Conservation (phyloP, 768 basidiomycete genomes). For the Hirschioporus abietinus region DNA sequence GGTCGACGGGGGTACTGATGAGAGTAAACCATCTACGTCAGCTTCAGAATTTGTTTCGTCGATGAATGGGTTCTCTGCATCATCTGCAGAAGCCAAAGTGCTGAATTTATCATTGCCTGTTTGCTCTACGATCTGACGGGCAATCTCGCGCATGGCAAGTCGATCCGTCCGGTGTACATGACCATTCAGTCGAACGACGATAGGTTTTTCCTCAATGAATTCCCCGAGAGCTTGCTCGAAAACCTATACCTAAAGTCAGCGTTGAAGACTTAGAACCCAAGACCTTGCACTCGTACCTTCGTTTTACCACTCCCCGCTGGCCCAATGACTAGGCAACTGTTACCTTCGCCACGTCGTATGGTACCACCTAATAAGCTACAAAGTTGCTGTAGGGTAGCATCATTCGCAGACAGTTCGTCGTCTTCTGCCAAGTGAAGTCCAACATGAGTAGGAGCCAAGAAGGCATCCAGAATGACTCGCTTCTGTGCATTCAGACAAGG, state of each 20-base stretch:
- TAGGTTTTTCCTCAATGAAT: conserved; percentile 41
- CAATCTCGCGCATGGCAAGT: conserved; percentile 89
- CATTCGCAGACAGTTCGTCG: conserved; percentile 39
- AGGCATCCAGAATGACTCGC: conserved; percentile 42
- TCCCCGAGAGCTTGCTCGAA: conserved; percentile 50
- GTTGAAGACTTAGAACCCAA: neutral
- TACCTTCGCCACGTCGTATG: conserved; percentile 78
- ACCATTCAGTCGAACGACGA: conserved; percentile 80
- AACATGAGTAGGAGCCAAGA: conserved; percentile 30
- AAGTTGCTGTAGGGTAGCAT: conserved; percentile 51
- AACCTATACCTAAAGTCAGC: conserved; percentile 36
- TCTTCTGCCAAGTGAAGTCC: conserved; percentile 27
- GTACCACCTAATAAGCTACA: conserved; percentile 66
- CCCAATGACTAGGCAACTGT: conserved; percentile 86
- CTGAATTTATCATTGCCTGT: conserved; percentile 38
- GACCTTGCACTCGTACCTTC: conserved; percentile 38
- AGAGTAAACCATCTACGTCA: neutral
- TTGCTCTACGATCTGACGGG: conserved; percentile 73
- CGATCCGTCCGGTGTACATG: conserved; percentile 82
- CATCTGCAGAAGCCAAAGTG: conserved; percentile 27
- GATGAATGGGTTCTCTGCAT: conserved; percentile 47
- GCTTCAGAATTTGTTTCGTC: conserved; percentile 28
- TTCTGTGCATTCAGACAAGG: conserved; percentile 53
- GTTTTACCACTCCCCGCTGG: conserved; percentile 87
- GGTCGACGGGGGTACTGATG: conserved; percentile 53